A percentile compares a stretch with the other conserved stretches of the same genome.
These are phyloP conservation scores for Aspergillus jensenii DNA, from an alignment of 2,329 filamentous ascomycete species.

Conservation along the genomic window DNA sequence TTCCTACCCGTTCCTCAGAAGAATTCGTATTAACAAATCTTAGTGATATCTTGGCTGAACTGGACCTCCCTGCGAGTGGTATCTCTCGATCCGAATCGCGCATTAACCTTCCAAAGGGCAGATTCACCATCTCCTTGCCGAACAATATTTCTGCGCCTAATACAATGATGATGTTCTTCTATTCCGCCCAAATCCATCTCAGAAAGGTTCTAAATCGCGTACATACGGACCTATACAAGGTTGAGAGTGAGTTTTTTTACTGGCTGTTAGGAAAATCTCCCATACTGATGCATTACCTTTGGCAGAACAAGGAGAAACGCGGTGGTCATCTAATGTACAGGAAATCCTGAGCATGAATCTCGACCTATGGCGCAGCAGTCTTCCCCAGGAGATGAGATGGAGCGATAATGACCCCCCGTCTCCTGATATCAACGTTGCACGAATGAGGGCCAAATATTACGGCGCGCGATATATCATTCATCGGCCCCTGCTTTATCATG, in stretches of 20 bases:
- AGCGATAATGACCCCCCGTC: constrained; percentile 69
- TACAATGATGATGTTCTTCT: constrained; percentile 54
- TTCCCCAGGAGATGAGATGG: constrained; percentile 59
- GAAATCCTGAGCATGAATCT: constrained; percentile 49
- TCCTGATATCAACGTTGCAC: constrained; percentile 73
- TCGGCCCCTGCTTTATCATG: constrained; percentile 69
- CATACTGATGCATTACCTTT: constrained; percentile 1
- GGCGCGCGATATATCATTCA: constrained; percentile 88
- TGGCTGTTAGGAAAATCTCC: background rate
- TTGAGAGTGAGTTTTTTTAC: constrained; percentile 27
- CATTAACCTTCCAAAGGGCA: constrained; percentile 41
- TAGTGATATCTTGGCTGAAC: constrained; percentile 88
- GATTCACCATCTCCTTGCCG: constrained; percentile 31
- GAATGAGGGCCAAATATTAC: constrained; percentile 91
- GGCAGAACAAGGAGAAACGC: constrained; percentile 30
- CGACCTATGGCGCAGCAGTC: constrained; percentile 53
- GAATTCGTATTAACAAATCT: background rate
- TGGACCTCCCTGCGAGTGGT: constrained; percentile 64
- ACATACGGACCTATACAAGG: constrained; percentile 56
- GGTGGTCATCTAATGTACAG: constrained; percentile 41
- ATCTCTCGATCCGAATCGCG: constrained; percentile 57
- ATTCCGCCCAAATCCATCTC: constrained; percentile 62
- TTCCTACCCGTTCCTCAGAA: background rate
- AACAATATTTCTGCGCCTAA: constrained; percentile 34
- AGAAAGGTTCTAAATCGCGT: constrained; percentile 57